Percentiles rank a stretch among this genome's conserved stretches.
Evolutionary conservation across 805 yeast genomes (phyloP).

Genomic region (Wickerhamiella shivajii): DNA sequence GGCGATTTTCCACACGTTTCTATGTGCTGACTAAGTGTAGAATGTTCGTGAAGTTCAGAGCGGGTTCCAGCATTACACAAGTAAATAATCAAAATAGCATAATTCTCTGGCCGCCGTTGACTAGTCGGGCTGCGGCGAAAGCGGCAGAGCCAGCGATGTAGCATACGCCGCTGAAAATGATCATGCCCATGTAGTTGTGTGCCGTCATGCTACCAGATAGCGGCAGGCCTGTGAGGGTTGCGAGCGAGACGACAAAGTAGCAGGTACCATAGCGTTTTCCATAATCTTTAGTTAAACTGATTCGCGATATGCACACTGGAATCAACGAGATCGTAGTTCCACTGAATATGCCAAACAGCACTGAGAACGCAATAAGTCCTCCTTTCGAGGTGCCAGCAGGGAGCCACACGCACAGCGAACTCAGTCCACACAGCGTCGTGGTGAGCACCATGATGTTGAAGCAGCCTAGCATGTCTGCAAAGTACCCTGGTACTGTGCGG

Average conservation of each 20-base stretch:
- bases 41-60: constrained; percentile 4
- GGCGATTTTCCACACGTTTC: constrained; percentile 10
- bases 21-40: constrained; percentile 9
- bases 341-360: constrained; percentile 27
- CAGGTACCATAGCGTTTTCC: constrained; percentile 58
- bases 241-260: constrained; percentile 32
- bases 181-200: constrained; percentile 22
- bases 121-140: constrained; percentile 19
- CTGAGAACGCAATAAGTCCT: constrained; percentile 44
- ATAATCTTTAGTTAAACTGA: constrained; percentile 47
- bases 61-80: neutral
- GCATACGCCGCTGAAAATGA: constrained; percentile 22
- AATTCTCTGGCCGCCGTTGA: constrained; percentile 19
- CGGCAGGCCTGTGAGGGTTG: constrained; percentile 27
- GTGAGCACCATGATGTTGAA: constrained; percentile 42
- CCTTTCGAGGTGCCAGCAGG: constrained; percentile 31
- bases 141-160: constrained; percentile 20
- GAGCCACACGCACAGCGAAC: constrained; percentile 46
- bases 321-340: constrained; percentile 51
- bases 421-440: constrained; percentile 31
- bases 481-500: constrained; percentile 38
- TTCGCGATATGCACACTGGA: constrained; percentile 55
- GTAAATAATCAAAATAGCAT: constrained; percentile 1
- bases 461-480: constrained; percentile 41
- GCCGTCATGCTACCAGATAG: constrained; percentile 25